These are phyloP conservation scores for Tulasnella sp. DNA, from an alignment of 768 basidiomycete genomes.

Conservation along the genomic window DNA sequence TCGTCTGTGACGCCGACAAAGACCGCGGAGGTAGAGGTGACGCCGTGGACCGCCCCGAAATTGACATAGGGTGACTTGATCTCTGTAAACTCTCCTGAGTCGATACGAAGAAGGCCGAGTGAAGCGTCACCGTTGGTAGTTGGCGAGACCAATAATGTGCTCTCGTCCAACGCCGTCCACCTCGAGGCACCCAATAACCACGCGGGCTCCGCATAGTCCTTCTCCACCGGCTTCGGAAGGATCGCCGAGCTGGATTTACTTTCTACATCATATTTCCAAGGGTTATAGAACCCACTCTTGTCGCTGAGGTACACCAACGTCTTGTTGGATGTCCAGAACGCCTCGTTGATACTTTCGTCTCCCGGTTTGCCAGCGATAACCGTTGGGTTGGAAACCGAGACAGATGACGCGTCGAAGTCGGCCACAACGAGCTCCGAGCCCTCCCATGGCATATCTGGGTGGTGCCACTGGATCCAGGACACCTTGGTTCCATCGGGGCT, in stretches of 20 bases:
- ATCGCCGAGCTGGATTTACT: slow-evolving; percentile 47
- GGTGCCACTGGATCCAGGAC: slow-evolving; percentile 66
- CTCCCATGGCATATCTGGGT: slow-evolving; percentile 75
- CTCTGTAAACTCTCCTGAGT: slow-evolving; percentile 32
- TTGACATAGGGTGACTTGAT: slow-evolving; percentile 37
- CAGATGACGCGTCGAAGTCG: slow-evolving; percentile 34
- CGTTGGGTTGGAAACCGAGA: slow-evolving; percentile 47
- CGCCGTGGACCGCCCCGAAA: slow-evolving; percentile 33
- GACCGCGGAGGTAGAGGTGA: slow-evolving; percentile 37
- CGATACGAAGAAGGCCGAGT: slow-evolving; percentile 50
- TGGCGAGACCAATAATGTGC: slow-evolving; percentile 48
- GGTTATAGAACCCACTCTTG: slow-evolving; percentile 67
- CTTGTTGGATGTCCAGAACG: slow-evolving; percentile 61
- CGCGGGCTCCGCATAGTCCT: slow-evolving; percentile 63
- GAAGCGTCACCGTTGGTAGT: slow-evolving; percentile 50
- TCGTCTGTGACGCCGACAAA: slow-evolving; percentile 38
- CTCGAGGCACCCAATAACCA: slow-evolving; percentile 59
- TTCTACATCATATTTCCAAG: slow-evolving; percentile 55
- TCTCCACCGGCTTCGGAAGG: slow-evolving; percentile 50
- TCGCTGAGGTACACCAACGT: slow-evolving; percentile 68
- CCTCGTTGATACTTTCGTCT: slow-evolving; percentile 60
- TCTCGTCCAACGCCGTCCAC: slow-evolving; percentile 46
- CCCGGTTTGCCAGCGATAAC: slow-evolving; percentile 57
- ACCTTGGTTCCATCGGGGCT: slow-evolving; percentile 61
- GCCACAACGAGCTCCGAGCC: slow-evolving; percentile 52